Evolutionary conservation across 208 protist genomes (phyloP).

Genomic region (Crithidia brevicula): DNA sequence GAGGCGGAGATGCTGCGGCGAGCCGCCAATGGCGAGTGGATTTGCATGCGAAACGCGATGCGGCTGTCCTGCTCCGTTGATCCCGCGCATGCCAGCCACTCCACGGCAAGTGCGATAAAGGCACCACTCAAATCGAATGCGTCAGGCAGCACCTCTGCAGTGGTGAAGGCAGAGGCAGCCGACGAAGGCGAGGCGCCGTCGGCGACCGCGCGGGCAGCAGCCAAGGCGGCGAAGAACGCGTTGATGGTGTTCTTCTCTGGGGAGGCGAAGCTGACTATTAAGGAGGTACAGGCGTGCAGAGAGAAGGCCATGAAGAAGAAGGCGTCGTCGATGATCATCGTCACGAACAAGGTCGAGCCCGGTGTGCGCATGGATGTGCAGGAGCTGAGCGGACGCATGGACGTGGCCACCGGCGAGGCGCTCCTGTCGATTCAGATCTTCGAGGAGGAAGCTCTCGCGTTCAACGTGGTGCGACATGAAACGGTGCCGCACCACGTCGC

Average conservation of each 20-base stretch:
- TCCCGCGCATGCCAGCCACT: background rate
- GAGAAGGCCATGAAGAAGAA: conserved; percentile 67
- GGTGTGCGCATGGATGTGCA: conserved; percentile 58
- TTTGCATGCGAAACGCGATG: conserved; percentile 69
- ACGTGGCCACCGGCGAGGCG: conserved; percentile 42
- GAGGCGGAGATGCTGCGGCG: conserved; percentile 32
- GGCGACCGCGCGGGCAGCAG: background rate
- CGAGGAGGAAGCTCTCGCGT: conserved; percentile 92
- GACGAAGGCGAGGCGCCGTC: background rate
- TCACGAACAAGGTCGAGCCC: conserved; percentile 52
- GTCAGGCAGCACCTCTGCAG: background rate
- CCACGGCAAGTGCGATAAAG: background rate
- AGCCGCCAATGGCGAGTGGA: conserved; percentile 44
- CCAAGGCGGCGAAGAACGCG: conserved; percentile 23
- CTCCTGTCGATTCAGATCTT: conserved; percentile 93
- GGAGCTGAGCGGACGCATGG: conserved; percentile 66
- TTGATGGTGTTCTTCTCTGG: conserved; percentile 77
- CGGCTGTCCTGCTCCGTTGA: conserved; percentile 49
- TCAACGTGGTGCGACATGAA: conserved; percentile 96
- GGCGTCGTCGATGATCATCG: conserved; percentile 64
- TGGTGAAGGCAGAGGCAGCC: conserved; percentile 13
- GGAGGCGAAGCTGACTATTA: conserved; percentile 44
- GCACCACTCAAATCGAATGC: background rate
- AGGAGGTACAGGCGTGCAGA: conserved; percentile 61
- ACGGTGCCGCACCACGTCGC: conserved; percentile 95